Evolutionary conservation across 2,329 filamentous ascomycete genomes (phyloP).

Genomic region (Clonostachys sp.): DNA sequence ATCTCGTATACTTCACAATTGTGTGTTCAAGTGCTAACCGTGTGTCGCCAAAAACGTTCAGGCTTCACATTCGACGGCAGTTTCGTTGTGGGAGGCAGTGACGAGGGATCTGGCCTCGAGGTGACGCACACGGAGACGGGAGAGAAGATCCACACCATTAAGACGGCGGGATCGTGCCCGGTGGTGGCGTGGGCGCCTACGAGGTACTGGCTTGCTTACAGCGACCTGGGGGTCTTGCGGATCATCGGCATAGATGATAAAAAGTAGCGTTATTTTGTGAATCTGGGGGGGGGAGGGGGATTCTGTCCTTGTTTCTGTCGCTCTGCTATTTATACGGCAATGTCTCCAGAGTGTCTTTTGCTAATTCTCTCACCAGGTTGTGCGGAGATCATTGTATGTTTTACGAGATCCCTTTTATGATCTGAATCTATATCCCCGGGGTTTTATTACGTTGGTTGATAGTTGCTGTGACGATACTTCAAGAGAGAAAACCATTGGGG

Average conservation of each 20-base stretch:
- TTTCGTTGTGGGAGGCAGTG: conserved; percentile 69
- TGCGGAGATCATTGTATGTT: too few species aligned
- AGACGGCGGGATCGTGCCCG: conserved; percentile 59
- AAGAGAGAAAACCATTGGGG: too few species aligned
- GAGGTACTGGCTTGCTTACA: conserved; percentile 70
- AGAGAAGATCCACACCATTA: conserved; percentile 67
- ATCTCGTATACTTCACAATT: not conserved
- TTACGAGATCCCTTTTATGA: too few species aligned
- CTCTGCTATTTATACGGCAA: too few species aligned
- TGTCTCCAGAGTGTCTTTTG: too few species aligned
- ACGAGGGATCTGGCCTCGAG: conserved; percentile 64
- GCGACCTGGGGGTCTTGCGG: conserved; percentile 63
- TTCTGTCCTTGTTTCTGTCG: too few species aligned
- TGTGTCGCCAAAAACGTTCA: conserved; percentile 33
- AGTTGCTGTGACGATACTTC: too few species aligned
- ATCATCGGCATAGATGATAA: conserved; percentile 58
- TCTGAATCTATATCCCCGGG: too few species aligned
- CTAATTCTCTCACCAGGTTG: too few species aligned
- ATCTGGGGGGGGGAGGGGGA: too few species aligned
- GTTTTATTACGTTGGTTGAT: too few species aligned
- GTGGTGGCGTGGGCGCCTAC: conserved; percentile 74
- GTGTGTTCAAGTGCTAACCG: not conserved
- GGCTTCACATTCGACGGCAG: conserved; percentile 77
- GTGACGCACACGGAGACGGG: conserved; percentile 71
- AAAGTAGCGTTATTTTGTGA: not conserved